Percentiles rank a stretch among this genome's conserved stretches.
These are phyloP conservation scores for Apiospora kogelbergensis DNA, from an alignment of 2,329 filamentous ascomycete species.

Conservation along the genomic window DNA sequence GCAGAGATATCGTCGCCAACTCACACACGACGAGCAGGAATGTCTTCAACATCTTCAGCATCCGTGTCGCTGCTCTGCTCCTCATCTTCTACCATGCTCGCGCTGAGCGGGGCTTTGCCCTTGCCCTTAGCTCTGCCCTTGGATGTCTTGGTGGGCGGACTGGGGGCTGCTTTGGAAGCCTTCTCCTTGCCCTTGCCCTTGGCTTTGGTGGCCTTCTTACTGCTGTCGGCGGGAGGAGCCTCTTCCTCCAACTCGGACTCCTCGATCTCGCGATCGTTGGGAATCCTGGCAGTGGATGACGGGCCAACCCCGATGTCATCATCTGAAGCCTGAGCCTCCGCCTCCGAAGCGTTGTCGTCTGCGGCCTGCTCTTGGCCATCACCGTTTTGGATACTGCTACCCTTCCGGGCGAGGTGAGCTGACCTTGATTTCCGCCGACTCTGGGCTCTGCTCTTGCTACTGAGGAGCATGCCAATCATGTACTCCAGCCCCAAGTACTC, in stretches of 20 bases:
- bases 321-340: background rate
- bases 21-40: constrained; percentile 23
- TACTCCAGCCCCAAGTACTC: constrained; percentile 27
- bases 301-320: background rate
- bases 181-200: background rate
- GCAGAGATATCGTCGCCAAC: background rate
- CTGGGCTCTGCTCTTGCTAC: constrained; percentile 9
- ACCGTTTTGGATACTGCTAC: constrained; percentile 13
- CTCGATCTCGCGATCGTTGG: constrained; percentile 17
- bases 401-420: constrained; percentile 12
- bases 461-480: constrained; percentile 24
- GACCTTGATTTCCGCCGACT: background rate
- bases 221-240: background rate
- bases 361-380: constrained; percentile 4
- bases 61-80: constrained; percentile 30
- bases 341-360: background rate
- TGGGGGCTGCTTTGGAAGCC: background rate
- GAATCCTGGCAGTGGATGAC: background rate
- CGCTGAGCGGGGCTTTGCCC: background rate
- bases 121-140: background rate
- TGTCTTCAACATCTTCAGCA: constrained; percentile 30
- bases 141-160: background rate
- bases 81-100: background rate
- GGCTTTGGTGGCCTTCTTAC: background rate
- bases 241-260: constrained; percentile 21